Evolutionary conservation across 2,329 filamentous ascomycete species (phyloP).

Genomic region (Sporothrix schenckii): DNA sequence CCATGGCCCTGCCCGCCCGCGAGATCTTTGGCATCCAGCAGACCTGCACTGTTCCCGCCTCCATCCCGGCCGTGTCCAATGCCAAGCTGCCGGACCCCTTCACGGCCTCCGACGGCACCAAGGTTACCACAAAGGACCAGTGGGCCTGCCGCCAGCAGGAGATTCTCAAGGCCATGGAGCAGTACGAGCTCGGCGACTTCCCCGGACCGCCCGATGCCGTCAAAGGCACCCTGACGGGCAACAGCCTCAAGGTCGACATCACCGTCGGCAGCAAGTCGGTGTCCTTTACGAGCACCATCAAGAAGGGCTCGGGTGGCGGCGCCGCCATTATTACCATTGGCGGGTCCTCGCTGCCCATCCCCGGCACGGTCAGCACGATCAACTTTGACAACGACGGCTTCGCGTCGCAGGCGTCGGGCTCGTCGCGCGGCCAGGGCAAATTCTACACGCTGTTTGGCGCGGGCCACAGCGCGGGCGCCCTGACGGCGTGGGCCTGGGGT

Average conservation of each 20-base stretch:
- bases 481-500: slow-evolving; percentile 67
- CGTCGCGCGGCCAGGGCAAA: slow-evolving; percentile 58
- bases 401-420: slow-evolving; percentile 51
- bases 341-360: slow-evolving; percentile 59
- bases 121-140: slow-evolving; percentile 51
- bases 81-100: slow-evolving; percentile 55
- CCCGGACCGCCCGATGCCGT: slow-evolving; percentile 52
- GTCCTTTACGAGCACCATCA: slow-evolving; percentile 51
- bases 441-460: slow-evolving; percentile 64
- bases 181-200: slow-evolving; percentile 56
- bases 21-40: slow-evolving; percentile 46
- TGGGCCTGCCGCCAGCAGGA: slow-evolving; percentile 55
- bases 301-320: slow-evolving; percentile 45
- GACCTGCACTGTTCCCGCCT: slow-evolving; percentile 44
- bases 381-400: slow-evolving; percentile 63
- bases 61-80: slow-evolving; percentile 45
- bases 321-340: slow-evolving; percentile 62
- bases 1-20: slow-evolving; percentile 42
- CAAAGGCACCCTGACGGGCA: slow-evolving; percentile 50
- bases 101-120: slow-evolving; percentile 48
- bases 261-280: slow-evolving; percentile 51
- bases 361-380: slow-evolving; percentile 58
- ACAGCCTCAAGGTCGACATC: slow-evolving; percentile 50
- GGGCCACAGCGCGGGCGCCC: slow-evolving; percentile 58
- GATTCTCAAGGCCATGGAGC: slow-evolving; percentile 53